Base-by-base conservation (phyloP, 176 grass and related monocot genomes). In the Chrysopogon serrulatus region DNA sequence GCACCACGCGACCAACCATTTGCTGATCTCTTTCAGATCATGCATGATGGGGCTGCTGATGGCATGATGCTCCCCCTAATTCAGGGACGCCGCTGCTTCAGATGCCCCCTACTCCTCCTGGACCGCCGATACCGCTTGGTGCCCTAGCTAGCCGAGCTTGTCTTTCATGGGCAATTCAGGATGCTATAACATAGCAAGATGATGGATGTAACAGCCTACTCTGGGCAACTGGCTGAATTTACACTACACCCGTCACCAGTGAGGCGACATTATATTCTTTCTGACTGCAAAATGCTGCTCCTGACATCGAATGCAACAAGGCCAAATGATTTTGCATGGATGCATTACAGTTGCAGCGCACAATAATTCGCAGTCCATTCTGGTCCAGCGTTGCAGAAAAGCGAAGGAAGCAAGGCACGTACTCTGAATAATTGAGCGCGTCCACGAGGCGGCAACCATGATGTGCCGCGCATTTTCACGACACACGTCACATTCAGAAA, bases 361-460 rank as follows among this genome's bases (percentile, higher is more conserved):
- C 77, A 79, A 86, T 80, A 73, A 81, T 81, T 87, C 34, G 68
- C 60, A 18, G 72, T 68, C 70, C 61, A 26, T 73, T 74, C 69
- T 57, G 77, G 78, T 57, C 85, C 78, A 81, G 45, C 85, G 28
- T 41, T 66, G 69, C 85, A 43, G 59, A 81, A 86, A 86, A 67
- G 85, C 47, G 77, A 86, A 54, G 59, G 69, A 86, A 65, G 59
- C 59, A 86, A 65, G 78, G 69, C 78, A 75, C 78, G 15, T 69
- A 69, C n/a, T 10, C 47, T 85, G 16, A 84, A 76, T 54, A 18
- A 76, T 44, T 5, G 44, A 30, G 49, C 11, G 44, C 39, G 57
- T 64, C 82, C 72, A 40, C 21, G 31, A 54, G 79, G 79, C 16
- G 40, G 63, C 71, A 76, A 48, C 73, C 21, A 78, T 56, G 81